A percentile compares a stretch with the other conserved stretches of the same genome.
Conservation (phyloP, 176 grass and related monocot species). For the Chrysopogon serrulatus region DNA sequence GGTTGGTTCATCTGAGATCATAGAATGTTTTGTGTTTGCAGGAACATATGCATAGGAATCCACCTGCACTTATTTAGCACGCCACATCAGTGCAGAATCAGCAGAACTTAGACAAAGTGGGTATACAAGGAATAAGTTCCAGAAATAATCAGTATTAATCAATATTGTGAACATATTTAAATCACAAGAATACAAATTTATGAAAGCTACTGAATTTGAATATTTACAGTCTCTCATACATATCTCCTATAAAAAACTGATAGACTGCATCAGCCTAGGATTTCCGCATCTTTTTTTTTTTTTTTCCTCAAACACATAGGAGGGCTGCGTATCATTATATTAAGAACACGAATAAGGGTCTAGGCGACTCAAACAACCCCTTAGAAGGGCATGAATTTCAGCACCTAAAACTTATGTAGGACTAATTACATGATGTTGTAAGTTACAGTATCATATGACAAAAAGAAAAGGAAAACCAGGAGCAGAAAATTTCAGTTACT, state of each 20-base stretch:
- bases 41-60: conserved; percentile 97
- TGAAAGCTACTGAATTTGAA: background rate
- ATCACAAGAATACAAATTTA: background rate
- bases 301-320: background rate
- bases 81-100: background rate
- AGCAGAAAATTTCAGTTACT: background rate
- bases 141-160: background rate
- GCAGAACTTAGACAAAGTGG: background rate
- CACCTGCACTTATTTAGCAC: conserved; percentile 51
- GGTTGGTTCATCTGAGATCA: conserved; percentile 49
- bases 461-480: background rate
- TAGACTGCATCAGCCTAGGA: background rate
- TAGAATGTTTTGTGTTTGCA: conserved; percentile 61
- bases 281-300: background rate
- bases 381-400: background rate
- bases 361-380: background rate
- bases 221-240: background rate
- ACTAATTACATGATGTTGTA: background rate
- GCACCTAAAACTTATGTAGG: background rate
- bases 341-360: background rate
- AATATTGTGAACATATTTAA: background rate
- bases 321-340: background rate
- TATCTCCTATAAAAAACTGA: background rate
- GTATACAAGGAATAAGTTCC: background rate
- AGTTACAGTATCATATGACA: background rate